Base-by-base conservation (phyloP, 768 basidiomycete genomes). In the Xerocomellus intermedius region DNA sequence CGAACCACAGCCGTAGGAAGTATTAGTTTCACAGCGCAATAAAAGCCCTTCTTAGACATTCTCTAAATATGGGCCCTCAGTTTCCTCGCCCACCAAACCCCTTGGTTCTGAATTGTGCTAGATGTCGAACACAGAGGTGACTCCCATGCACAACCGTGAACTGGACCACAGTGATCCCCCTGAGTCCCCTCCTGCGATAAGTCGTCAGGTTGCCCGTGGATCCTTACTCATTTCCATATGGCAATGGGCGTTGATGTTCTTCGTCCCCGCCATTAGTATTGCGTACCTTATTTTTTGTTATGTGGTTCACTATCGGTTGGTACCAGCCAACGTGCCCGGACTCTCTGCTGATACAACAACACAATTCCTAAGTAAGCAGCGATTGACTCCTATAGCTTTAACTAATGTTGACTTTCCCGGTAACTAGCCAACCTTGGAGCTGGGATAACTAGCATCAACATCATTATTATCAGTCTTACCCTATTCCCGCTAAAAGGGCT, bases 201-300 rank as follows among this genome's bases (percentile, higher is more conserved):
- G 8, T 35, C 4, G 10, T 42, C 60, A 21, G 3, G 41, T 8
- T 33, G 22, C 32, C 16, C 37, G 17, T 22, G 28, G 9, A 43
- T 21, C 39, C n/a, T 35, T 26, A 5, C 28, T 62, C 41, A 22
- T 26, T 36, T 45, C 37, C 22, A 4, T 30, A n/a, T 55, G 46
- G 52, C 41, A 52, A 47, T 55, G 56, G 60, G 32, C 36, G 28
- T 14, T 41, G 37, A n/a, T 52, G 9, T 4, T 62, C 22, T 12
- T 62, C 2, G 42, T 30, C 17, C 52, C 56, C 10, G 9, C n/a
- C 5, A 39, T 62, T 5, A 52, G 33, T 12, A 33, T 55, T n/a
- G 52, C 50, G 1, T 62, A 62, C 22, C 61, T 62, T 43, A 19
- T 43, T 4, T 62, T 62, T 33, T 62, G 60, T 14, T 62, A 62